Evolutionary conservation across 129 eudicot genomes (phyloP).

Genomic region (Mikania micrantha): DNA sequence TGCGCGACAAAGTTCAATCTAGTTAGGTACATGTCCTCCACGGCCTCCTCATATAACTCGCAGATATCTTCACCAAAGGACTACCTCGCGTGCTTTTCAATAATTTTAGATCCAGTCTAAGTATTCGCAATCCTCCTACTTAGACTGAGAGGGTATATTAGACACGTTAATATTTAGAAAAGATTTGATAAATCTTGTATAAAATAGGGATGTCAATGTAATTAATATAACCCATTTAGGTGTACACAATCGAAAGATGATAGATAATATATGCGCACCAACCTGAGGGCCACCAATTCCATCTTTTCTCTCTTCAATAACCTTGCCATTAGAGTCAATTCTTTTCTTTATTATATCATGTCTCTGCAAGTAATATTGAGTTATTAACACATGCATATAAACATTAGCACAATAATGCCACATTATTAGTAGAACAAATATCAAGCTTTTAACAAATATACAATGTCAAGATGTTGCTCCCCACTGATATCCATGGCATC

Average conservation of each 20-base stretch:
- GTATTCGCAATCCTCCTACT: too few species aligned
- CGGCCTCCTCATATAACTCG: too few species aligned
- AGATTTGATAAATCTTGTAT: too few species aligned
- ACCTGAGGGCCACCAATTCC: conserved; percentile 97
- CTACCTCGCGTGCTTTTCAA: too few species aligned
- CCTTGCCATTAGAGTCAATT: conserved; percentile 65
- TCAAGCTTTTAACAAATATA: conserved; percentile 34
- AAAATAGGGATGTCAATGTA: too few species aligned
- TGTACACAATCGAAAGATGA: background rate
- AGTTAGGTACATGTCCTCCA: too few species aligned
- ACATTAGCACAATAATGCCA: background rate
- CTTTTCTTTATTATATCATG: conserved; percentile 93
- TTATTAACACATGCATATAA: background rate
- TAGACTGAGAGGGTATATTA: too few species aligned
- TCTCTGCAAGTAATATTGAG: conserved; percentile 47
- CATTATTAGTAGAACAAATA: background rate
- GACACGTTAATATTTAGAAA: too few species aligned
- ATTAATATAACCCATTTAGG: background rate
- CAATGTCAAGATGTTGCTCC: conserved; percentile 94
- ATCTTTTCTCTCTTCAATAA: conserved; percentile 68
- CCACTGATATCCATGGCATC: conserved; percentile 99
- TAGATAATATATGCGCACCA: conserved; percentile 16
- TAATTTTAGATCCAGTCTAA: too few species aligned
- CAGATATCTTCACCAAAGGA: too few species aligned
- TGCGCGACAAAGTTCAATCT: too few species aligned